Percentiles rank a stretch among this genome's conserved stretches.
These are phyloP conservation scores for Acacia acuminata DNA, from an alignment of 306 rosid species.

Conservation along the genomic window DNA sequence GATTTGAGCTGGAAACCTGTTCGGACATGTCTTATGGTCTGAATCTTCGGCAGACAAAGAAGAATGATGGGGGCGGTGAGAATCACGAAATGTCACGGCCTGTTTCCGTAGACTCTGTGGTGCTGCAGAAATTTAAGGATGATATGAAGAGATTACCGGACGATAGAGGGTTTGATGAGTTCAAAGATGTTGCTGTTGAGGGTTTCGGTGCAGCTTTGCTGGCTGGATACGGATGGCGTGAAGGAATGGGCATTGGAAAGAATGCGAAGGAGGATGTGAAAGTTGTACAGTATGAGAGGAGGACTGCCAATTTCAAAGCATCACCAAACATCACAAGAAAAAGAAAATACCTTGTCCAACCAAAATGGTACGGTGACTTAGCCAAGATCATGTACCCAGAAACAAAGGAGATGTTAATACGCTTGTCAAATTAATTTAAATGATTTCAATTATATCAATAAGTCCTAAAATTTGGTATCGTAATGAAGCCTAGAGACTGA, in stretches of 20 bases:
- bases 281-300: conserved; percentile 46
- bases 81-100: background rate
- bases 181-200: conserved; percentile 71
- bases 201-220: conserved; percentile 78
- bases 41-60: conserved; percentile 41
- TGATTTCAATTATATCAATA: too few relatives aligned
- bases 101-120: conserved; percentile 29
- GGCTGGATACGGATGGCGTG: conserved; percentile 81
- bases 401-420: too few relatives aligned
- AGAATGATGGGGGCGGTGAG: background rate
- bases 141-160: conserved; percentile 68
- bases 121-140: conserved; percentile 56
- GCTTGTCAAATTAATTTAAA: too few relatives aligned
- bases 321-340: too few relatives aligned
- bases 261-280: conserved; percentile 72
- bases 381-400: too few relatives aligned
- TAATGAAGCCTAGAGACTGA: too few relatives aligned
- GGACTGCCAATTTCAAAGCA: conserved; percentile 36
- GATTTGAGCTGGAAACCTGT: conserved; percentile 41
- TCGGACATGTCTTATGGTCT: conserved; percentile 60
- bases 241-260: conserved; percentile 84
- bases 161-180: conserved; percentile 67
- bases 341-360: too few relatives aligned
- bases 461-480: too few relatives aligned
- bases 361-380: too few relatives aligned